phyloP scores from a whole-genome alignment of 148 eudicot genomes.

The Amaranthus palmeri region DNA sequence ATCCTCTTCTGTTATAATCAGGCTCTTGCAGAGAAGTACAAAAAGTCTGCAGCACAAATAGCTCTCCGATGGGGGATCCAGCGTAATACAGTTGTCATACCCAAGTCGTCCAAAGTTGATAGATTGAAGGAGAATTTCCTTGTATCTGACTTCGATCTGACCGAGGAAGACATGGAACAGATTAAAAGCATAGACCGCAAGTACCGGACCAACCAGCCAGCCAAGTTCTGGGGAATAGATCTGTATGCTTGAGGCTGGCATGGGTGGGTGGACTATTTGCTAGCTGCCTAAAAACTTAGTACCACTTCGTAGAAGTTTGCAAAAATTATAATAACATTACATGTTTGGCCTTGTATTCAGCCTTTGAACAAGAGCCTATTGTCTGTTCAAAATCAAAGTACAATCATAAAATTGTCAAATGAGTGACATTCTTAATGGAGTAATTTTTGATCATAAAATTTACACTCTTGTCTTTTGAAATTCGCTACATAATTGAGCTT shows the following conservation, averaged over 20 bases:
- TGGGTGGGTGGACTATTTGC: background rate
- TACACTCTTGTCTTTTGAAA: too few relatives aligned
- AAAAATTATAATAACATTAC: too few relatives aligned
- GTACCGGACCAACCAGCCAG: constrained; percentile 74
- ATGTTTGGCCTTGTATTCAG: too few relatives aligned
- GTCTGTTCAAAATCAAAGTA: too few relatives aligned
- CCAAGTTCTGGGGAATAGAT: constrained; percentile 83
- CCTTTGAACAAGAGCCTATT: too few relatives aligned
- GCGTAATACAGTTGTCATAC: constrained; percentile 67
- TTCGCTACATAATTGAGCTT: too few relatives aligned
- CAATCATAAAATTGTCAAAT: too few relatives aligned
- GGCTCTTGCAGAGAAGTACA: constrained; percentile 61
- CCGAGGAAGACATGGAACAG: constrained; percentile 73
- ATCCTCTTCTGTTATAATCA: constrained; percentile 8
- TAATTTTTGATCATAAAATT: too few relatives aligned
- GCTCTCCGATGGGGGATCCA: constrained; percentile 91
- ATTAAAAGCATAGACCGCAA: constrained; percentile 65
- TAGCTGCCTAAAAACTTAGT: background rate
- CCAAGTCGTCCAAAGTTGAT: constrained; percentile 75
- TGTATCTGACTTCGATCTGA: constrained; percentile 68
- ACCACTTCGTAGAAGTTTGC: background rate
- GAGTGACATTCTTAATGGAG: too few relatives aligned
- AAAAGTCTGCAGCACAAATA: constrained; percentile 70
- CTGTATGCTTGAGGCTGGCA: constrained; percentile 43
- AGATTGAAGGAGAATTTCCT: constrained; percentile 65